phyloP scores from a whole-genome alignment of 108 stramenopile species.

The Conticribra guillardii region DNA sequence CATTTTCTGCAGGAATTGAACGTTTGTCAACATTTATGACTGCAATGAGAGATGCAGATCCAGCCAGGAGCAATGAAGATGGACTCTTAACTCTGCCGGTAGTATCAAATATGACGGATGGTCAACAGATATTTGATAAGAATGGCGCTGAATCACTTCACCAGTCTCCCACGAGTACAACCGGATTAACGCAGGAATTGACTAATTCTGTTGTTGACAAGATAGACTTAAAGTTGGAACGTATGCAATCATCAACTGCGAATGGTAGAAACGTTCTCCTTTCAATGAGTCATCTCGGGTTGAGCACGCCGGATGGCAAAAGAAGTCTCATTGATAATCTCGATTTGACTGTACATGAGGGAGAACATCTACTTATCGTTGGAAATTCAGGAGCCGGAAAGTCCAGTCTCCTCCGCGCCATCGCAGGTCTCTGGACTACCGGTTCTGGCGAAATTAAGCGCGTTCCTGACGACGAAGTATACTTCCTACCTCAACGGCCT shows the following conservation, averaged over 20 bases:
- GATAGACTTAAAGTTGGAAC: slow-evolving; percentile 45
- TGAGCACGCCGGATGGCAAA: slow-evolving; percentile 82
- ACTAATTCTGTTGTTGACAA: not conserved
- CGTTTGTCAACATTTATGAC: slow-evolving; percentile 80
- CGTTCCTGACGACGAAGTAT: slow-evolving; percentile 74
- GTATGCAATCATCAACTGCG: slow-evolving; percentile 14
- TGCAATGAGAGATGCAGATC: slow-evolving; percentile 76
- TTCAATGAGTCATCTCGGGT: slow-evolving; percentile 54
- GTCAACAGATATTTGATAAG: too few species aligned
- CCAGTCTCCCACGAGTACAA: too few species aligned
- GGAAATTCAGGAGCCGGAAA: slow-evolving; percentile 92
- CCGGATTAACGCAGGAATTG: too few species aligned
- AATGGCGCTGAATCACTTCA: too few species aligned
- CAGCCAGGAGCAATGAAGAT: slow-evolving; percentile 45
- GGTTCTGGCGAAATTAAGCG: slow-evolving; percentile 84
- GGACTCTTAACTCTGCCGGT: slow-evolving; percentile 33
- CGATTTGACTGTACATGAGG: slow-evolving; percentile 59
- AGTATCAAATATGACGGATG: slow-evolving; percentile 16
- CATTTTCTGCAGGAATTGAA: slow-evolving; percentile 91
- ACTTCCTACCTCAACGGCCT: slow-evolving; percentile 95
- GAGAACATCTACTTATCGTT: slow-evolving; percentile 89
- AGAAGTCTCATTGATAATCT: slow-evolving; percentile 71
- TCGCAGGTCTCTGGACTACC: slow-evolving; percentile 92
- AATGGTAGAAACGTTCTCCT: slow-evolving; percentile 40
- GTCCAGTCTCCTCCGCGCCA: slow-evolving; percentile 80